Conservation (phyloP, 169 alveolate species). For the Babesia ovata region DNA sequence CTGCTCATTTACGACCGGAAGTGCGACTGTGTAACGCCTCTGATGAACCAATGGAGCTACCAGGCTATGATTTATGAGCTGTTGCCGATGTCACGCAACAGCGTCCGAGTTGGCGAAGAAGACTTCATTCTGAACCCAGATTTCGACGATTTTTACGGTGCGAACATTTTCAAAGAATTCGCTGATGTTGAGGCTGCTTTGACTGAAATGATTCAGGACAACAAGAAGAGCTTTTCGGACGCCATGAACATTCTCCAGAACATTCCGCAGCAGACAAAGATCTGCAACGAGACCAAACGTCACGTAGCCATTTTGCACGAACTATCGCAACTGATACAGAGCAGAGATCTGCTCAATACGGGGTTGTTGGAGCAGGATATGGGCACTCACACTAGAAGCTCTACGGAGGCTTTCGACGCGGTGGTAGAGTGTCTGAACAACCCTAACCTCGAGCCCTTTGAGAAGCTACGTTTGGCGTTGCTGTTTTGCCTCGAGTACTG, state of each 20-base stretch:
- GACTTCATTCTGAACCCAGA: conserved; percentile 80
- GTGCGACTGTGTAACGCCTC: conserved; percentile 96
- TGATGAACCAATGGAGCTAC: conserved; percentile 96
- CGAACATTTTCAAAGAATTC: conserved; percentile 88
- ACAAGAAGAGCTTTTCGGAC: conserved; percentile 65
- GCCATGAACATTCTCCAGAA: conserved; percentile 57
- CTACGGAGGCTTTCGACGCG: conserved; percentile 48
- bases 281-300: conserved; percentile 55
- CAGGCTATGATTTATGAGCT: conserved; percentile 96
- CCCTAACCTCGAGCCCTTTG: conserved; percentile 18
- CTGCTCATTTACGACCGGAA: conserved; percentile 91
- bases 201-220: conserved; percentile 83
- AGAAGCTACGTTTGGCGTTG: conserved; percentile 48
- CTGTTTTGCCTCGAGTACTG: conserved; percentile 40
- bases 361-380: conserved; percentile 66
- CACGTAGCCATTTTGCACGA: conserved; percentile 67
- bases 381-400: conserved; percentile 35
- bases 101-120: conserved; percentile 77
- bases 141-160: conserved; percentile 90
- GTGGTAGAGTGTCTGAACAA: conserved; percentile 42
- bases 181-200: conserved; percentile 91
- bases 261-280: conserved; percentile 54
- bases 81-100: conserved; percentile 86
- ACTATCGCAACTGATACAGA: conserved; percentile 45
- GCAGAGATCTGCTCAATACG: conserved; percentile 29